Conservation (phyloP, 768 basidiomycete genomes). For the Calocybe indica region DNA sequence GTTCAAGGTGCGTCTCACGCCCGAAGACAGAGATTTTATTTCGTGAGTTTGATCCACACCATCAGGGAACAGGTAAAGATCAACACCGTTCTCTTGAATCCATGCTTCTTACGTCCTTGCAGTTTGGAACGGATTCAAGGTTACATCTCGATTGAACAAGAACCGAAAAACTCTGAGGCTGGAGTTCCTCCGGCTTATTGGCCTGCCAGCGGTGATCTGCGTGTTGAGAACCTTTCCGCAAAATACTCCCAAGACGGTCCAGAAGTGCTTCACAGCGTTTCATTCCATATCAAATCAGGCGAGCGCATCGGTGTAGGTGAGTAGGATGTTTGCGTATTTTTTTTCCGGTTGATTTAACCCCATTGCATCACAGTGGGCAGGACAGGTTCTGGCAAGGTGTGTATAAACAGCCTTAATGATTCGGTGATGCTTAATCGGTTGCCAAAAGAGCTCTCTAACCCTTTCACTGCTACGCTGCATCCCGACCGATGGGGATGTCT, state of each 20-base stretch:
- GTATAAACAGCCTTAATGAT: neutral
- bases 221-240: conserved; percentile 48
- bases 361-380: conserved; percentile 26
- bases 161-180: conserved; percentile 31
- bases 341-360: neutral
- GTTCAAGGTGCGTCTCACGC: conserved; percentile 28
- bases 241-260: conserved; percentile 50
- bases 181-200: conserved; percentile 60
- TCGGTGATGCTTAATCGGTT: neutral
- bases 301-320: conserved; percentile 49
- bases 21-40: neutral
- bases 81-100: neutral
- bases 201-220: conserved; percentile 54
- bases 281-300: conserved; percentile 49
- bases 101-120: neutral
- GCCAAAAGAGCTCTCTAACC: conserved; percentile 45
- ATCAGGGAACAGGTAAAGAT: conserved; percentile 34
- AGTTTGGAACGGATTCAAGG: conserved; percentile 67
- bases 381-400: conserved; percentile 41
- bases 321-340: neutral
- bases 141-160: conserved; percentile 56
- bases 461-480: conserved; percentile 55
- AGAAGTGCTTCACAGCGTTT: conserved; percentile 46
- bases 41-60: conserved; percentile 9
- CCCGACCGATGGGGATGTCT: conserved; percentile 47